phyloP scores from a whole-genome alignment of 1,284 basidiomycete genomes.

The Ustilago nuda region DNA sequence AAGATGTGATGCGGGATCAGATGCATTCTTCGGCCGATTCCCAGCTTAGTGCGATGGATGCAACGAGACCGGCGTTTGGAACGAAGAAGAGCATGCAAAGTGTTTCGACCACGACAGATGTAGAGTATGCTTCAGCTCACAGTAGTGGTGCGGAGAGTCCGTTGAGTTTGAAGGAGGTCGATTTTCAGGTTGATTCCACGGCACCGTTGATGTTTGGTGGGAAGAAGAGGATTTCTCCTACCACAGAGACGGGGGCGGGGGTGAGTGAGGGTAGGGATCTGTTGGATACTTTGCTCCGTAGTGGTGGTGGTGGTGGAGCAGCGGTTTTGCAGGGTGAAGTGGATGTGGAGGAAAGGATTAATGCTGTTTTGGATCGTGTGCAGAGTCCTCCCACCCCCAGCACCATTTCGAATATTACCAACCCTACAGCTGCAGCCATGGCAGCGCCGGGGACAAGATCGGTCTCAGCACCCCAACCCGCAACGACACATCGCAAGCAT shows the following conservation, averaged over 20 bases:
- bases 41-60: conserved; percentile 14
- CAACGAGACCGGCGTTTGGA: conserved; percentile 21
- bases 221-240: conserved; percentile 1
- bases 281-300: conserved; percentile 45
- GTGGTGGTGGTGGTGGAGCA: conserved; percentile 3
- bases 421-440: background rate
- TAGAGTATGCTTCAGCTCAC: conserved; percentile 49
- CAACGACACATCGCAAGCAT: conserved; percentile 42
- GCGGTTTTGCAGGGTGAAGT: conserved; percentile 10
- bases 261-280: conserved; percentile 28
- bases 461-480: background rate
- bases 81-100: conserved; percentile 49
- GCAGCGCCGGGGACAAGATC: conserved; percentile 1
- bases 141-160: conserved; percentile 39
- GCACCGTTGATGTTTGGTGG: conserved; percentile 26
- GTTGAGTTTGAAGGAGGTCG: conserved; percentile 49
- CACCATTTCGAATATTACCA: too few relatives aligned
- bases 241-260: background rate
- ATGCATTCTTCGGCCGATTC: conserved; percentile 24
- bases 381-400: conserved; percentile 17
- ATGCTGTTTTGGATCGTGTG: conserved; percentile 54
- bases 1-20: conserved; percentile 75
- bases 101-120: conserved; percentile 29
- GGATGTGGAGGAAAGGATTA: conserved; percentile 54
- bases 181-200: conserved; percentile 28